These are phyloP conservation scores for Stylonectria norvegica DNA, from an alignment of 2,329 filamentous ascomycete species.

Conservation along the genomic window DNA sequence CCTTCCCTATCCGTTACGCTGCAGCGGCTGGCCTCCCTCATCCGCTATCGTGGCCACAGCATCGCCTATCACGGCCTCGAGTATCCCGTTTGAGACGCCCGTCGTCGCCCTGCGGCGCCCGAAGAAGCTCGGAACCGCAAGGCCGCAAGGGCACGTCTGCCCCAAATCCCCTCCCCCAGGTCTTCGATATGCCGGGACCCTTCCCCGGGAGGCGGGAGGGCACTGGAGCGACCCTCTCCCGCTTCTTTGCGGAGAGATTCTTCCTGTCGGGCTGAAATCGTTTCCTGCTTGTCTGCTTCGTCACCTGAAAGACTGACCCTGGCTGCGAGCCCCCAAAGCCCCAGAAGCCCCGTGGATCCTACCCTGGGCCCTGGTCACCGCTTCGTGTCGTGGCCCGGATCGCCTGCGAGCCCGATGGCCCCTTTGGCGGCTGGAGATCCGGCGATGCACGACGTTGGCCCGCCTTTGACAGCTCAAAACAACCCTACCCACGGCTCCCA, in stretches of 20 bases:
- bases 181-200: not conserved
- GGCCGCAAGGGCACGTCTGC: slow-evolving; percentile 7
- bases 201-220: slow-evolving; percentile 2
- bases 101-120: not conserved
- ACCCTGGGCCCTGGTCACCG: not conserved
- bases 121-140: slow-evolving; percentile 5
- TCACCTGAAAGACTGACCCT: no score
- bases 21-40: not conserved
- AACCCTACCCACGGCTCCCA: no score
- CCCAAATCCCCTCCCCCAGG: slow-evolving; percentile 1
- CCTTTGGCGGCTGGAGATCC: not conserved
- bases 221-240: not conserved
- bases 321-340: no score
- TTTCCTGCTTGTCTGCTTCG: no score
- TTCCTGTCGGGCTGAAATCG: no score
- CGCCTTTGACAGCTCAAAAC: not conserved
- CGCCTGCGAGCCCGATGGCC: no score
- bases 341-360: no score
- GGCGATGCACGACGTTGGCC: not conserved
- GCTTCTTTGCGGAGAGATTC: not conserved
- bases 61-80: slow-evolving; percentile 3
- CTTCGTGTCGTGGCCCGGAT: no score
- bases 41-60: not conserved
- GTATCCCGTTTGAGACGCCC: not conserved
- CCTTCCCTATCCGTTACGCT: not conserved